Evolutionary conservation across 371 early-diverging fungal species (phyloP).

Genomic region (Mucor lusitanicus): DNA sequence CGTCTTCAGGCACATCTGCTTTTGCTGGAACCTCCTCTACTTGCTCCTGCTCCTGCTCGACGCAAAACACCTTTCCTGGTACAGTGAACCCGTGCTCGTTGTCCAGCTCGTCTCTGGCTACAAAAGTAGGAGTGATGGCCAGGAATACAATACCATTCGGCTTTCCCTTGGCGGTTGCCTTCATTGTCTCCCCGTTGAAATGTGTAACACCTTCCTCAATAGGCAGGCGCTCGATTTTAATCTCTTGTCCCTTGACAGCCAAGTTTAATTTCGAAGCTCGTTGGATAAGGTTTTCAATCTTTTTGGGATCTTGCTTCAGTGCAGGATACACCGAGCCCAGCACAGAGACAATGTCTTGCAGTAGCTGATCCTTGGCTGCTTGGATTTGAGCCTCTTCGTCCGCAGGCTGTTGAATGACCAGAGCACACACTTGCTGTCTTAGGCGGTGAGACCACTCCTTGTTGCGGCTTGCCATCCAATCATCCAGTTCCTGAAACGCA

Average conservation of each 20-base stretch:
- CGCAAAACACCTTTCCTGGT: constrained; percentile 43
- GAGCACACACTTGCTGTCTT: constrained; percentile 43
- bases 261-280: constrained; percentile 38
- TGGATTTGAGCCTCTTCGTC: constrained; percentile 32
- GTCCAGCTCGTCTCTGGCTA: constrained; percentile 41
- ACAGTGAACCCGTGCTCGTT: constrained; percentile 48
- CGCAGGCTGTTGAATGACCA: constrained; percentile 41
- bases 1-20: neutral
- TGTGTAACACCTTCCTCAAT: constrained; percentile 35
- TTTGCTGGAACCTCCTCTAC: neutral
- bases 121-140: constrained; percentile 36
- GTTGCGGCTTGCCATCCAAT: constrained; percentile 40
- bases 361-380: constrained; percentile 20
- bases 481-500: constrained; percentile 31
- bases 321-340: constrained; percentile 34
- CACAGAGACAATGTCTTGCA: constrained; percentile 21
- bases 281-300: constrained; percentile 36
- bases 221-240: constrained; percentile 29
- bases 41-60: constrained; percentile 13
- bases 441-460: constrained; percentile 43
- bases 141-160: constrained; percentile 36
- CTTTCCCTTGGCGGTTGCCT: constrained; percentile 36
- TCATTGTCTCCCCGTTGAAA: constrained; percentile 35
- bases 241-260: constrained; percentile 49
- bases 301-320: constrained; percentile 28